Base-by-base conservation (phyloP, 352 stramenopile genomes). In the Achlya hypogyna region DNA sequence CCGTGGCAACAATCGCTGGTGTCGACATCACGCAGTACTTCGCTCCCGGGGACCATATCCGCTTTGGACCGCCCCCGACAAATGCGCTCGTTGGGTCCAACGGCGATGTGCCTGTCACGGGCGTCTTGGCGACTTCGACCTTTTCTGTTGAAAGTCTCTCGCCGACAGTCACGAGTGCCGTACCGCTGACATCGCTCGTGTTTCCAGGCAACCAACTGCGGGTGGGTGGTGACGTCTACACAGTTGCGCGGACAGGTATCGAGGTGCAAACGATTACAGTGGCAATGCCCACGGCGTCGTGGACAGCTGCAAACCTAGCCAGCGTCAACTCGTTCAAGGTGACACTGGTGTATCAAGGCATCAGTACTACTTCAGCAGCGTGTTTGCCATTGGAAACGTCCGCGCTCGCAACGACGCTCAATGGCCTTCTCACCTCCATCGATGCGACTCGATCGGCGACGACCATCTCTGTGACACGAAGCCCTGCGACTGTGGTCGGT, bases 171-270 rank as follows among this genome's bases (percentile, higher is more conserved):
- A 49, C 42, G n/a, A 35, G 25, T 56, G 2, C n/a, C 4, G 53
- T 49, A 16, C 16, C 53, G 31, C 20, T 20, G 20, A 45, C 65
- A 23, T 72, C 62, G 0, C 72, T 88, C 0, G 64, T 97, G 2
- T 93, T 77, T 63, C 81, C 89, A 31, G 82, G 78, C 29, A 91
- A 96, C 77, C 75, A 80, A 27, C 63, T 98, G 6, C 86, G 93
- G 9, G 82, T 98, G 34, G 89, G 93, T 65, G 93, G 86, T 0
- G 77, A 95, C 27, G 74, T 73, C 4, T 98, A 98, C 69, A 74
- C 75, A 0, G 74, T 99, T 0, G 71, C 87, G 40, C 87, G 82
- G 28, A 96, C 93, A 4, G 92, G 95, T 6, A 76, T 89, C 31
- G 95, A 98, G 72, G 75, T 98, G 14, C 93, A 98, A 62, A 91